Conservation (phyloP, 2,329 filamentous ascomycete genomes). For the Trematosphaeria pertusa region DNA sequence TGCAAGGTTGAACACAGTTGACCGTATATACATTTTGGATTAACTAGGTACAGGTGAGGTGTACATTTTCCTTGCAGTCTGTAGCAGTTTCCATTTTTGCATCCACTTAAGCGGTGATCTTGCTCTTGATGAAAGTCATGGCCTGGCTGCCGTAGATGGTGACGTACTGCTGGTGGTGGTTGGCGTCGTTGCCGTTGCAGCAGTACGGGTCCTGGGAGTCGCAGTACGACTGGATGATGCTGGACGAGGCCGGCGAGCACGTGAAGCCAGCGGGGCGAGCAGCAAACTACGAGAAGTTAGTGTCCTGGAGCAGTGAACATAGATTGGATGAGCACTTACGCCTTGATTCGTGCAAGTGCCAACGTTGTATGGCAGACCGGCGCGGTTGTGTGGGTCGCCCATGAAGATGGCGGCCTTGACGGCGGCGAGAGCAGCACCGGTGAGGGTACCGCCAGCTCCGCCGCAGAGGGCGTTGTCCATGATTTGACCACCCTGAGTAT, state of each 20-base stretch:
- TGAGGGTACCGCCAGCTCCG: constrained; percentile 57
- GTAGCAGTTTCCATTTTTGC: too few relatives aligned
- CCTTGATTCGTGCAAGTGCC: constrained; percentile 66
- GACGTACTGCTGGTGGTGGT: constrained; percentile 68
- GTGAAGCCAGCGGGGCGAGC: constrained; percentile 64
- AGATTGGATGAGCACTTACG: constrained; percentile 53
- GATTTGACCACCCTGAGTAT: constrained; percentile 65
- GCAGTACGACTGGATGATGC: constrained; percentile 70
- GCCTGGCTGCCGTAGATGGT: constrained; percentile 66
- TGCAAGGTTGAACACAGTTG: too few relatives aligned
- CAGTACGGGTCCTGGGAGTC: constrained; percentile 70
- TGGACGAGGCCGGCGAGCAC: constrained; percentile 59
- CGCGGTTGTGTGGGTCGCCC: constrained; percentile 66
- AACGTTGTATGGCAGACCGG: constrained; percentile 65
- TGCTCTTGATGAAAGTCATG: constrained; percentile 65
- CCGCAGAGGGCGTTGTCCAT: constrained; percentile 69
- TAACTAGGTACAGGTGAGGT: too few relatives aligned
- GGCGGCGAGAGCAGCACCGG: constrained; percentile 58
- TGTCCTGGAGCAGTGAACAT: neutral
- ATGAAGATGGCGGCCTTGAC: constrained; percentile 71
- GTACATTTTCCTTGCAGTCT: too few relatives aligned
- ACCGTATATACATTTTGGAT: too few relatives aligned
- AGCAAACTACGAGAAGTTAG: constrained; percentile 59
- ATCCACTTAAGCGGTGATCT: constrained; percentile 48
- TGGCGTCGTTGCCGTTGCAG: constrained; percentile 68